A percentile compares a stretch with the other conserved stretches of the same genome.
Evolutionary conservation across 2,329 filamentous ascomycete species (phyloP).

Genomic region (Colletotrichum lupini): DNA sequence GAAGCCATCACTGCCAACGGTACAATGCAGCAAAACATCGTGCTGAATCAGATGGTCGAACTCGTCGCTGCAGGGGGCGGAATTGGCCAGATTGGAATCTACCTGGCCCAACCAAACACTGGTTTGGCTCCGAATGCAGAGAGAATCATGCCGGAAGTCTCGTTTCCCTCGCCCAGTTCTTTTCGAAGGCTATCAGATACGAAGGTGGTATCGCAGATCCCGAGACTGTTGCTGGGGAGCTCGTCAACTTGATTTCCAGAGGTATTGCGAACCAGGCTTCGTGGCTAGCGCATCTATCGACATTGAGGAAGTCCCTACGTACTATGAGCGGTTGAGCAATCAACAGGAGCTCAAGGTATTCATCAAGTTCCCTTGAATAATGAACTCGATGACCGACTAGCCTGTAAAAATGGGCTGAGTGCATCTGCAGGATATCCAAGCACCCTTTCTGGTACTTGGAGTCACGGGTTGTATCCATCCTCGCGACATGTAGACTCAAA

Average conservation of each 20-base stretch:
- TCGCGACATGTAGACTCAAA: too few relatives aligned
- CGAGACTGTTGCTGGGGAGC: not conserved
- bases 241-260: not conserved
- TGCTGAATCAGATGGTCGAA: conserved; percentile 32
- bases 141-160: conserved; percentile 29
- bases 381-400: not conserved
- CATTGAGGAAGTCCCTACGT: not conserved
- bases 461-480: not conserved
- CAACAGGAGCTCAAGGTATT: not conserved
- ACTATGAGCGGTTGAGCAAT: not conserved
- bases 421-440: not conserved
- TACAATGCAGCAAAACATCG: conserved; percentile 24
- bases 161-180: conserved; percentile 21
- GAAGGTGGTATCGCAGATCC: not conserved
- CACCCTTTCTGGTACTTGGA: not conserved
- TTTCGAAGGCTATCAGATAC: conserved; percentile 26
- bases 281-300: not conserved
- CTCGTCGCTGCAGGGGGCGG: conserved; percentile 35
- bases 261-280: not conserved
- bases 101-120: conserved; percentile 35
- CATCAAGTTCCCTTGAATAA: not conserved
- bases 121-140: conserved; percentile 13
- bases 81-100: conserved; percentile 34
- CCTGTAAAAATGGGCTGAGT: not conserved
- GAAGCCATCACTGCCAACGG: conserved; percentile 35